Conservation (phyloP, 164 flowering plant genomes). For the Chloranthus sessilifolius region DNA sequence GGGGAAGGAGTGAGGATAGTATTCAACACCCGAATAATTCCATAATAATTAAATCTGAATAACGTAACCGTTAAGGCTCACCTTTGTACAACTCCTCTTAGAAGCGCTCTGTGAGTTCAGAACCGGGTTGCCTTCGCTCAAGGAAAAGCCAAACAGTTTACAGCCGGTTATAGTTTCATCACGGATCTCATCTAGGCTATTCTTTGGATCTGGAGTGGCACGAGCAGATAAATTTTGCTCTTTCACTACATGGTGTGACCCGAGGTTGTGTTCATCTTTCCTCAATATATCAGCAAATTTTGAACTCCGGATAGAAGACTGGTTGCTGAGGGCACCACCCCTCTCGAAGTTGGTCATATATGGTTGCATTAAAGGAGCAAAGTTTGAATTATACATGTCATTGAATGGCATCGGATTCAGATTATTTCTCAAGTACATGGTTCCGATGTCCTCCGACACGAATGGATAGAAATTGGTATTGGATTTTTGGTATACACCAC, state of each 20-base stretch:
- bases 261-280: slow-evolving; percentile 21
- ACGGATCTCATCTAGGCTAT: slow-evolving; percentile 21
- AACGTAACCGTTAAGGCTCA: slow-evolving; percentile 29
- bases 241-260: slow-evolving; percentile 8
- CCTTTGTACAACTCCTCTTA: slow-evolving; percentile 91
- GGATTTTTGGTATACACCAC: no score
- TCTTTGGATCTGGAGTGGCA: slow-evolving; percentile 17
- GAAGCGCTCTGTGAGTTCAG: slow-evolving; percentile 36
- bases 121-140: slow-evolving; percentile 39
- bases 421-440: slow-evolving; percentile 14
- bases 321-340: slow-evolving; percentile 21
- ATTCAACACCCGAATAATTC: no score
- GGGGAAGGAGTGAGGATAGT: no score
- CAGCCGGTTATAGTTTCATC: slow-evolving; percentile 33
- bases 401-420: slow-evolving; percentile 25
- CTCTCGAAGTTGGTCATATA: slow-evolving; percentile 23
- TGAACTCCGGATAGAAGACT: slow-evolving; percentile 23
- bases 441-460: slow-evolving; percentile 39
- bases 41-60: no score
- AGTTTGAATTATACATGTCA: slow-evolving; percentile 25
- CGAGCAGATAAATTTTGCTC: slow-evolving; percentile 26
- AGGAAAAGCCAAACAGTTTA: slow-evolving; percentile 74
- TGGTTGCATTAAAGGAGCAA: slow-evolving; percentile 23
- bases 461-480: slow-evolving; percentile 43
- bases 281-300: slow-evolving; percentile 9